Conservation (phyloP, 176 grass and related monocot genomes). For the Oryza rufipogon region DNA sequence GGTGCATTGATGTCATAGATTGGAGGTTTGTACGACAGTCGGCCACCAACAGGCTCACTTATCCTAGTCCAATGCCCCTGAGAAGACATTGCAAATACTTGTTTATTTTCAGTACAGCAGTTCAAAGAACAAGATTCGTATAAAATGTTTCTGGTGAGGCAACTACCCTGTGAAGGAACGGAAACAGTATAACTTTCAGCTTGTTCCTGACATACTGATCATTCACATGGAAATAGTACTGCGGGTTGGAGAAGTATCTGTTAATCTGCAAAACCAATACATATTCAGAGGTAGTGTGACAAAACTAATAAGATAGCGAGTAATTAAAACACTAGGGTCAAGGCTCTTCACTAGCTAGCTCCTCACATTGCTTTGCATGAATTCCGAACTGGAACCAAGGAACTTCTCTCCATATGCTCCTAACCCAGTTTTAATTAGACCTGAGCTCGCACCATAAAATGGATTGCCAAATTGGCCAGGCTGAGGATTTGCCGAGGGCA, state of each 20-base stretch:
- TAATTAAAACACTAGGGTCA: not conserved
- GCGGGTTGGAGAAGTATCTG: slow-evolving; percentile 80
- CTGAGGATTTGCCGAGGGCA: slow-evolving; percentile 49
- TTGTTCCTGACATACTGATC: slow-evolving; percentile 93
- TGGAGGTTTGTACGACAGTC: slow-evolving; percentile 86
- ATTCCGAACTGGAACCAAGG: slow-evolving; percentile 86
- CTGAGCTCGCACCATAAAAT: slow-evolving; percentile 75
- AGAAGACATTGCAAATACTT: slow-evolving; percentile 5
- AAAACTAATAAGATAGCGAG: not conserved
- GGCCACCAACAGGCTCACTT: slow-evolving; percentile 86
- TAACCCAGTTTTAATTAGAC: slow-evolving; percentile 64
- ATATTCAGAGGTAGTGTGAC: not conserved
- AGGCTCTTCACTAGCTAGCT: not conserved
- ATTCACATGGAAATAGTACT: slow-evolving; percentile 99
- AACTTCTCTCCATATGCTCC: slow-evolving; percentile 76
- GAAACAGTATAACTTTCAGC: slow-evolving; percentile 86
- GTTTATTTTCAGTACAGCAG: not conserved
- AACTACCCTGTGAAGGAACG: slow-evolving; percentile 82
- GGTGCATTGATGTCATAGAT: slow-evolving; percentile 93
- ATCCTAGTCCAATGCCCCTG: slow-evolving; percentile 95
- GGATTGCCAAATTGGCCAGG: slow-evolving; percentile 68
- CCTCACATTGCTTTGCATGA: slow-evolving; percentile 93
- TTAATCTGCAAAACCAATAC: slow-evolving; percentile 44
- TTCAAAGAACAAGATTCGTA: not conserved
- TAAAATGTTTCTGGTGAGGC: not conserved